phyloP scores from a whole-genome alignment of 106 monocot species.

The Platanthera guangdongensis region DNA sequence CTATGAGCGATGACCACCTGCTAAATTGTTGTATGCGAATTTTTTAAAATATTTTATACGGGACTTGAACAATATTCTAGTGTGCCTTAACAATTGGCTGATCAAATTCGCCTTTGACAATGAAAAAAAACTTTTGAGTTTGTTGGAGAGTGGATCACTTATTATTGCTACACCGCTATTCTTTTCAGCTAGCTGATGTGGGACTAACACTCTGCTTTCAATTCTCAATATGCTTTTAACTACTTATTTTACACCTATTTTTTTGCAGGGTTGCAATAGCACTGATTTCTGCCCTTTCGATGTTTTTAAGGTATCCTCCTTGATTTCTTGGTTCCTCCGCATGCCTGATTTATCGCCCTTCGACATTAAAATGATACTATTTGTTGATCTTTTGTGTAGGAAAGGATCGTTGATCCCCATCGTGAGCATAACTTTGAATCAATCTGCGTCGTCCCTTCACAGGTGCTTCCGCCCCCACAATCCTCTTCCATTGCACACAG shows the following conservation, averaged over 20 bases:
- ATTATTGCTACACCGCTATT: too few species aligned
- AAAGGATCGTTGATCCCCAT: conserved; percentile 6
- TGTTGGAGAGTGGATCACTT: too few species aligned
- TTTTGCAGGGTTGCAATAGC: conserved; percentile 4
- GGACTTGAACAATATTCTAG: too few species aligned
- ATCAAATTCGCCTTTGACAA: too few species aligned
- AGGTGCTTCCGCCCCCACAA: not conserved
- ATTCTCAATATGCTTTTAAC: too few species aligned
- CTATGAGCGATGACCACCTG: too few species aligned
- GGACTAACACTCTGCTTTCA: too few species aligned
- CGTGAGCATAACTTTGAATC: conserved; percentile 6
- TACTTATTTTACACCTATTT: not conserved
- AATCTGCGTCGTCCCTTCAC: not conserved
- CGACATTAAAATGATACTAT: not conserved
- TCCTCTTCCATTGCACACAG: not conserved
- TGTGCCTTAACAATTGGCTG: too few species aligned
- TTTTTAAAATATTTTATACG: too few species aligned
- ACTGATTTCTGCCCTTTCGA: conserved; percentile 7
- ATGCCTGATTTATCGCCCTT: not conserved
- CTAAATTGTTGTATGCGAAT: too few species aligned
- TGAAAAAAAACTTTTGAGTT: too few species aligned
- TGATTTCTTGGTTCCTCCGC: not conserved
- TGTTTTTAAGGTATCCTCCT: conserved; percentile 5
- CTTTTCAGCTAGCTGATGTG: too few species aligned
- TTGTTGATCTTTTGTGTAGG: not conserved